phyloP scores from a whole-genome alignment of 768 basidiomycete genomes.

The Amanita inopinata region DNA sequence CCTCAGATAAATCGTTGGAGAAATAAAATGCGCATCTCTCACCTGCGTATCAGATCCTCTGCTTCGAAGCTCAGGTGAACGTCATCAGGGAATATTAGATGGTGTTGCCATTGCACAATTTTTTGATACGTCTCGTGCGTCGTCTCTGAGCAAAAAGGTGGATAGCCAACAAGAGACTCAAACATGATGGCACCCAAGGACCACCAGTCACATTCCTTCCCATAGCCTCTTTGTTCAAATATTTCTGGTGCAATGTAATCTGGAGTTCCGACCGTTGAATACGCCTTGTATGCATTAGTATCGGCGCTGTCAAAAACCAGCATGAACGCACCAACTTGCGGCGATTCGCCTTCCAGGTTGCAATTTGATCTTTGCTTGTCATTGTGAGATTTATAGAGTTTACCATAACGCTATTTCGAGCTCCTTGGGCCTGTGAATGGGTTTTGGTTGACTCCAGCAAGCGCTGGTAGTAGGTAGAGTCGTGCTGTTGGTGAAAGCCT shows the following conservation, averaged over 20 bases:
- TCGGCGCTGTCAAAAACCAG: neutral
- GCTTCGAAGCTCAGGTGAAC: slow-evolving; percentile 87
- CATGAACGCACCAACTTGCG: slow-evolving; percentile 69
- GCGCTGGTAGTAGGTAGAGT: slow-evolving; percentile 89
- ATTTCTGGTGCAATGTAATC: slow-evolving; percentile 97
- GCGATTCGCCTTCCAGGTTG: slow-evolving; percentile 98
- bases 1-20: neutral
- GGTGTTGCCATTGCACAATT: slow-evolving; percentile 89
- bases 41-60: slow-evolving; percentile 83
- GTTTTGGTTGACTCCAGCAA: slow-evolving; percentile 57
- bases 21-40: slow-evolving; percentile 16
- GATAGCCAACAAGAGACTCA: slow-evolving; percentile 94
- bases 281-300: slow-evolving; percentile 49
- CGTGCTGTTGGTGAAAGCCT: slow-evolving; percentile 98
- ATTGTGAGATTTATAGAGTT: slow-evolving; percentile 96
- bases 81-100: slow-evolving; percentile 87
- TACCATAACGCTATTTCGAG: slow-evolving; percentile 93
- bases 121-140: slow-evolving; percentile 98
- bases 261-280: slow-evolving; percentile 95
- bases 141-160: slow-evolving; percentile 90
- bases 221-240: slow-evolving; percentile 94
- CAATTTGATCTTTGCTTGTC: slow-evolving; percentile 86
- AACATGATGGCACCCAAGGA: slow-evolving; percentile 98
- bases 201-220: slow-evolving; percentile 99
- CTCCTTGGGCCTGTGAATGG: slow-evolving; percentile 31